Percentiles rank a stretch among this genome's conserved stretches.
Evolutionary conservation across 495 filamentous ascomycete genomes (phyloP).

Genomic region (Podospora anserina): DNA sequence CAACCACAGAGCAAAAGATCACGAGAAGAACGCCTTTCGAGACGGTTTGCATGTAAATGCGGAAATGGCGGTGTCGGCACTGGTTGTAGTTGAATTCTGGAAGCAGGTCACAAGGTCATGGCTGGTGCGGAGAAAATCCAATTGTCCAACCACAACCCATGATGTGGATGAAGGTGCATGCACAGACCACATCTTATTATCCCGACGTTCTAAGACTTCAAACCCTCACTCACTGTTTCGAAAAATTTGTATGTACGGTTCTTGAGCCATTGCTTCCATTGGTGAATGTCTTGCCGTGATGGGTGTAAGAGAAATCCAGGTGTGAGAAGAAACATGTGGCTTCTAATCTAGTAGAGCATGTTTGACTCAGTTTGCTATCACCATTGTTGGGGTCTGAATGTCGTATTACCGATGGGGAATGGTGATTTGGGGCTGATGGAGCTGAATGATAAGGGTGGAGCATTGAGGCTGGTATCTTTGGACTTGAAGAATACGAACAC

Average conservation of each 20-base stretch:
- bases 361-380: not conserved
- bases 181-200: not conserved
- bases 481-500: not conserved
- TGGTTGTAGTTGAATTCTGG: not conserved
- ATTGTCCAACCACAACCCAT: conserved; percentile 10
- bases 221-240: not conserved
- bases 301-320: not conserved
- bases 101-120: not conserved
- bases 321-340: not conserved
- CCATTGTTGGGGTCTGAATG: too few species aligned
- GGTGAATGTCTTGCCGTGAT: not conserved
- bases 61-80: not conserved
- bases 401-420: too few species aligned
- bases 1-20: not conserved
- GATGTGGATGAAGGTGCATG: not conserved
- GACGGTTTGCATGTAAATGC: not conserved
- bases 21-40: not conserved
- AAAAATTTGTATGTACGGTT: too few species aligned
- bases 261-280: too few species aligned
- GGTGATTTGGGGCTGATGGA: not conserved
- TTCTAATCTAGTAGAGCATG: not conserved
- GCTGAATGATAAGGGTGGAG: not conserved
- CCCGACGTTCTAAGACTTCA: too few species aligned
- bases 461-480: not conserved
- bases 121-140: not conserved